A percentile compares a stretch with the other conserved stretches of the same genome.
These are phyloP conservation scores for Stereum hirsutum DNA, from an alignment of 1,284 basidiomycete species.

Conservation along the genomic window DNA sequence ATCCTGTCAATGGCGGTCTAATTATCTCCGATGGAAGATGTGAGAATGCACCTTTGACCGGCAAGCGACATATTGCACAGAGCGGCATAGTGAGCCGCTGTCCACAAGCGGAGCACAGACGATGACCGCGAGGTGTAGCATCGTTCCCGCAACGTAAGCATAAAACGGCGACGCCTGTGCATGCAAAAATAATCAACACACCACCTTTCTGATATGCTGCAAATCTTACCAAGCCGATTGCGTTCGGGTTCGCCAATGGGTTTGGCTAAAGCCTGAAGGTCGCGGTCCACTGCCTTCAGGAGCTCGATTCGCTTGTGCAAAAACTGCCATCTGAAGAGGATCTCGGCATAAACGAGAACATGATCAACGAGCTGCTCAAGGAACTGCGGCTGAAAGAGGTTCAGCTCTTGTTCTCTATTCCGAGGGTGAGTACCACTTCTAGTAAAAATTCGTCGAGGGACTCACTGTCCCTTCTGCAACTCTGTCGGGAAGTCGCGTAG, in stretches of 20 bases:
- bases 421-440: conserved; percentile 4
- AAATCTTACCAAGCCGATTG: conserved; percentile 29
- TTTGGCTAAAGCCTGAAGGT: conserved; percentile 18
- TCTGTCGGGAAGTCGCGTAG: conserved; percentile 19
- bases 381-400: conserved; percentile 23
- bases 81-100: conserved; percentile 32
- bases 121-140: conserved; percentile 26
- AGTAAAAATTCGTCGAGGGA: conserved; percentile 2
- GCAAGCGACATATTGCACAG: conserved; percentile 71
- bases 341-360: conserved; percentile 65
- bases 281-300: conserved; percentile 45
- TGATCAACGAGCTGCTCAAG: conserved; percentile 46
- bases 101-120: conserved; percentile 41
- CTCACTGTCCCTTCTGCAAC: conserved; percentile 14
- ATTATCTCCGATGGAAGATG: background rate
- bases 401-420: conserved; percentile 9
- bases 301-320: conserved; percentile 61
- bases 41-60: conserved; percentile 56
- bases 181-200: conserved; percentile 4
- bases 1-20: background rate
- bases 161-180: conserved; percentile 10
- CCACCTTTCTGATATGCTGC: conserved; percentile 16
- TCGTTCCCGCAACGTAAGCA: conserved; percentile 12
- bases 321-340: conserved; percentile 64
- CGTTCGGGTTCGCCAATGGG: conserved; percentile 20